A percentile compares a stretch with the other conserved stretches of the same genome.
phyloP scores from a whole-genome alignment of 495 filamentous ascomycete genomes.

The Penicillium goetzii region DNA sequence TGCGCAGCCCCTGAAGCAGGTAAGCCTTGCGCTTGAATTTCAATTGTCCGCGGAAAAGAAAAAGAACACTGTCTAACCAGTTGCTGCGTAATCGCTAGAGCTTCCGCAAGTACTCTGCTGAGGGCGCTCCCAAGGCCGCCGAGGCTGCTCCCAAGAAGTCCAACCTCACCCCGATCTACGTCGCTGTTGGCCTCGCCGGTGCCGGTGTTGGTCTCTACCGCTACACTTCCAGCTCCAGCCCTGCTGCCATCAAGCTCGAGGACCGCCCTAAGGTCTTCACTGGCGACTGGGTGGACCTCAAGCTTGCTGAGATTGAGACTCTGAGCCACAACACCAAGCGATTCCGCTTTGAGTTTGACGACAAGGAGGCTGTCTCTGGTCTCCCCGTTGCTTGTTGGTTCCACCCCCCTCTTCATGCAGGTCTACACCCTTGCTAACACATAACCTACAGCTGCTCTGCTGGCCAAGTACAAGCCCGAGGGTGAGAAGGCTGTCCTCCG shows the following conservation, averaged over 20 bases:
- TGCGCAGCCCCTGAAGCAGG: constrained; percentile 54
- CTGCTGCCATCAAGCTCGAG: constrained; percentile 40
- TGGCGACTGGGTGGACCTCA: constrained; percentile 80
- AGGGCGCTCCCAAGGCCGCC: constrained; percentile 36
- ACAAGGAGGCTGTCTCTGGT: constrained; percentile 81
- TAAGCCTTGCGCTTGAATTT: constrained; percentile 25
- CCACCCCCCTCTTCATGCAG: not conserved
- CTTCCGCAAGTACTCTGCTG: constrained; percentile 57
- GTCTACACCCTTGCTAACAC: constrained; percentile 13
- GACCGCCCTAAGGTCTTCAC: constrained; percentile 62
- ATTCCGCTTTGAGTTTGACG: constrained; percentile 80
- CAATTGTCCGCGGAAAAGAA: not conserved
- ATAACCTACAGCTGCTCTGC: constrained; percentile 63
- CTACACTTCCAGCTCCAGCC: constrained; percentile 38
- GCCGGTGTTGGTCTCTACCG: constrained; percentile 48
- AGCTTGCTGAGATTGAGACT: constrained; percentile 73
- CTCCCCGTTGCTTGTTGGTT: constrained; percentile 71
- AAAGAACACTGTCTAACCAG: not conserved
- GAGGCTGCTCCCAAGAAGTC: constrained; percentile 41
- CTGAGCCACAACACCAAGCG: constrained; percentile 91
- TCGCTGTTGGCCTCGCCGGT: constrained; percentile 47
- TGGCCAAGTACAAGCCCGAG: constrained; percentile 83
- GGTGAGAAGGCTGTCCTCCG: constrained; percentile 82
- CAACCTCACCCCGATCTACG: constrained; percentile 46
- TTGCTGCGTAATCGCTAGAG: constrained; percentile 33